Conservation (phyloP, 2,329 filamentous ascomycete species). For the Fusarium domesticum region DNA sequence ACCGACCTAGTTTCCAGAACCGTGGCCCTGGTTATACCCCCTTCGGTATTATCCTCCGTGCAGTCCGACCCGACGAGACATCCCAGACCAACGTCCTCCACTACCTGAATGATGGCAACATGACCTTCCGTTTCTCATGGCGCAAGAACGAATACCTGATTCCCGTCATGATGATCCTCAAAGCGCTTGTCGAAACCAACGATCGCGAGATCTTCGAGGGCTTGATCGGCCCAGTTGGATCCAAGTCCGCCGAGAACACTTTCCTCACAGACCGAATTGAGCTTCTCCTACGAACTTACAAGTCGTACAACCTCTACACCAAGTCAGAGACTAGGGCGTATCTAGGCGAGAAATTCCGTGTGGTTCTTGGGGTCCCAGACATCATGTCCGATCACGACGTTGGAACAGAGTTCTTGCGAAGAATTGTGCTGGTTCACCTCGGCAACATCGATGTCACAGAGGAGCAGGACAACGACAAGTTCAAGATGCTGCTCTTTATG, state of each 20-base stretch:
- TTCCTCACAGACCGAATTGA: slow-evolving; percentile 95
- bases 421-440: slow-evolving; percentile 86
- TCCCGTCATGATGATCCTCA: slow-evolving; percentile 93
- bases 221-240: slow-evolving; percentile 74
- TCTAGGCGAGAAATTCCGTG: slow-evolving; percentile 85
- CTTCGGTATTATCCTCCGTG: slow-evolving; percentile 87
- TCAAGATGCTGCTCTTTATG: slow-evolving; percentile 92
- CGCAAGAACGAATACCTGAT: slow-evolving; percentile 96
- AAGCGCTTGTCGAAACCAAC: slow-evolving; percentile 92
- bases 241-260: slow-evolving; percentile 78
- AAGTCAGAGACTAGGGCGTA: slow-evolving; percentile 80
- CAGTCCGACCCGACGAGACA: slow-evolving; percentile 93
- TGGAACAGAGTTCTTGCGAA: slow-evolving; percentile 85
- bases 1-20: slow-evolving; percentile 83
- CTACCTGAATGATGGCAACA: slow-evolving; percentile 91
- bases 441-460: slow-evolving; percentile 82
- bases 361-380: slow-evolving; percentile 79
- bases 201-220: slow-evolving; percentile 94
- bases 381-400: slow-evolving; percentile 85
- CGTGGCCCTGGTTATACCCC: slow-evolving; percentile 85
- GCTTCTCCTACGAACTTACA: slow-evolving; percentile 87
- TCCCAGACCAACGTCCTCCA: slow-evolving; percentile 97
- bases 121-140: slow-evolving; percentile 97
- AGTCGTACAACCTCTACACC: slow-evolving; percentile 80
- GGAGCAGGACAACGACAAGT: slow-evolving; percentile 85